phyloP scores from a whole-genome alignment of 805 yeast species.

The Dipodascopsis uninucleata region DNA sequence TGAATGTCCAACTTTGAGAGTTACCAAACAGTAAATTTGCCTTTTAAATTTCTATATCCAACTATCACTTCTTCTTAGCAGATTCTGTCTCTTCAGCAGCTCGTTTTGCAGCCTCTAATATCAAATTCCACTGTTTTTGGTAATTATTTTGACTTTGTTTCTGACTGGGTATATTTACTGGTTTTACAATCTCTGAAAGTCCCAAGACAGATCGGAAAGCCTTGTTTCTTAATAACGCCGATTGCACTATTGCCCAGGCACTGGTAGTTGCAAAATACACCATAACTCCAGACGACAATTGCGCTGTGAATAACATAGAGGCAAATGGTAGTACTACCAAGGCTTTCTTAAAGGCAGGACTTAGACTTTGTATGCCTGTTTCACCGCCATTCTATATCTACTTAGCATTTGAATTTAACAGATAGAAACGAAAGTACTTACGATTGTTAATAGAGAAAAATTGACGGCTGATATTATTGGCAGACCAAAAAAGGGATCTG shows the following conservation, averaged over 20 bases:
- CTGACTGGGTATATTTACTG: constrained; percentile 31
- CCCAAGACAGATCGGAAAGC: constrained; percentile 54
- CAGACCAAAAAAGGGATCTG: constrained; percentile 88
- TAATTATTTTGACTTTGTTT: constrained; percentile 4
- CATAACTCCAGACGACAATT: constrained; percentile 78
- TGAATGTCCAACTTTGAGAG: no score
- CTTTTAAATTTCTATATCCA: no score
- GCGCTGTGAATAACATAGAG: constrained; percentile 85
- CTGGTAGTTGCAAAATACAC: constrained; percentile 84
- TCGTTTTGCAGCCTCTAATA: constrained; percentile 17
- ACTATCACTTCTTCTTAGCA: no score
- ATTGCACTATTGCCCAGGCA: constrained; percentile 66
- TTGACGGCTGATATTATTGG: constrained; percentile 78
- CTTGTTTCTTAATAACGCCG: constrained; percentile 57
- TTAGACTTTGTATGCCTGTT: constrained; percentile 69
- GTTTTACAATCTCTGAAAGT: constrained; percentile 59
- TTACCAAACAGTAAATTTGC: no score
- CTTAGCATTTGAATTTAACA: neutral
- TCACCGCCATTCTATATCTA: constrained; percentile 84
- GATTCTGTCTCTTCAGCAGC: constrained; percentile 17
- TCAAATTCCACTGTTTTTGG: constrained; percentile 9
- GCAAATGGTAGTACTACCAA: constrained; percentile 72
- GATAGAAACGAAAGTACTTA: neutral
- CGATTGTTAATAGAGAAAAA: constrained; percentile 43
- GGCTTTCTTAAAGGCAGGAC: constrained; percentile 62